phyloP scores from a whole-genome alignment of 2,329 filamentous ascomycete species.

The Penicillium verrucosum region DNA sequence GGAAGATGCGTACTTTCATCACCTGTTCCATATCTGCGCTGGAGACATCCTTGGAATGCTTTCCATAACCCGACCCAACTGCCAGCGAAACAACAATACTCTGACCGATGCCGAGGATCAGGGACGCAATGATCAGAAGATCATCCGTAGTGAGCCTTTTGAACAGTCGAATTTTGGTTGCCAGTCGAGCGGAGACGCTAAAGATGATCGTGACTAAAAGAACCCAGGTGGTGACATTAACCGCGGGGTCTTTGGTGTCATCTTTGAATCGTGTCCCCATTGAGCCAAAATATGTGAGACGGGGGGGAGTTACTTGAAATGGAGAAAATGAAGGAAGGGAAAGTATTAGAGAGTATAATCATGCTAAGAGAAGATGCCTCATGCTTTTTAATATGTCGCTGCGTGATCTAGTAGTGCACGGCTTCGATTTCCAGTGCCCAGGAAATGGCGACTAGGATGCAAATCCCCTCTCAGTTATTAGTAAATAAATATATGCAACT shows the following conservation, averaged over 20 bases:
- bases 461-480: background rate
- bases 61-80: constrained; percentile 24
- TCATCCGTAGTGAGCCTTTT: constrained; percentile 21
- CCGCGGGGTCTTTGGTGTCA: constrained; percentile 21
- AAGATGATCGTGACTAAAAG: constrained; percentile 20
- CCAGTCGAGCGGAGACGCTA: constrained; percentile 21
- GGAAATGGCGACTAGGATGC: background rate
- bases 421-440: background rate
- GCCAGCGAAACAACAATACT: constrained; percentile 19
- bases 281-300: background rate
- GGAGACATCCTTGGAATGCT: constrained; percentile 15
- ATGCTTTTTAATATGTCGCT: background rate
- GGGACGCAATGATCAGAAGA: constrained; percentile 18
- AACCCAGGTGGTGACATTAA: constrained; percentile 23
- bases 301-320: no score
- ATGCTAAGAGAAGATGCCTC: background rate
- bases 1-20: constrained; percentile 18
- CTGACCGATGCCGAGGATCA: constrained; percentile 19
- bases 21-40: constrained; percentile 13
- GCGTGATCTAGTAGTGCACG: background rate
- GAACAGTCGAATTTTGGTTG: constrained; percentile 23
- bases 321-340: background rate
- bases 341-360: background rate
- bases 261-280: constrained; percentile 23
- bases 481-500: no score